Base-by-base conservation (phyloP, 2,329 filamentous ascomycete genomes). In the Calonectria ilicicola region DNA sequence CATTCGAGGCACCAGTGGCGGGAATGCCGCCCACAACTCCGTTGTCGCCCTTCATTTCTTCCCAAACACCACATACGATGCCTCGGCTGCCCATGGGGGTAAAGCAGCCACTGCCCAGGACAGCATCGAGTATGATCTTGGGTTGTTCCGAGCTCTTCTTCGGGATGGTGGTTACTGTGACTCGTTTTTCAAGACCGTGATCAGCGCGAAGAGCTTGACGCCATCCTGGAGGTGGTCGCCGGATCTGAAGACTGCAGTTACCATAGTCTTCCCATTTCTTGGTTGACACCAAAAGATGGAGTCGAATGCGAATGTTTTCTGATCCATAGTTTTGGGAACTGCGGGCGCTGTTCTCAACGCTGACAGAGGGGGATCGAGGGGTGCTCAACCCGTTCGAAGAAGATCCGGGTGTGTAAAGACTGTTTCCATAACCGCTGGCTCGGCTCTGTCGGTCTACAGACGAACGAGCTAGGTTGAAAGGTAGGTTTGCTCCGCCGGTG, bases 261-360 rank as follows among this genome's bases (percentile, higher is more conserved):
- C 97, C 96, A 86, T 96, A 92, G 81, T 98, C 96, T 73, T 95
- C 92, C 97, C 97, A 99, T 82, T 96, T 96, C 63, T 91, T 91
- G 15, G 91, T 87, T 1, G 90, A 87, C 72, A 95, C 93, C 63
- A 96, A 92, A 62, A 94, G 88, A 82, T 98, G 98, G 15, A 98
- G 90, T 42, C 95, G 90, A 77, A 98, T 94, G 78, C 96, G 96
- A 65, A 96, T 91, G 79, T 97, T 95, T 27, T 84, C 84, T 7
- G 76, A 75, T 67, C 93, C 93, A 70, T 95, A 92, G 67, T 93
- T 93, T 26, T 92, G 83, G 23, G 91, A 88, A 67, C 86, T 85
- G 56, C 88, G 88, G 7, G 86, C 86, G 73, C 84, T 85, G 78
- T 87, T 86, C 72, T 87, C 87, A 76, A 88, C 86, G 79, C 87